Base-by-base conservation (phyloP, 257 asterid genomes). In the Fraxinus excelsior region DNA sequence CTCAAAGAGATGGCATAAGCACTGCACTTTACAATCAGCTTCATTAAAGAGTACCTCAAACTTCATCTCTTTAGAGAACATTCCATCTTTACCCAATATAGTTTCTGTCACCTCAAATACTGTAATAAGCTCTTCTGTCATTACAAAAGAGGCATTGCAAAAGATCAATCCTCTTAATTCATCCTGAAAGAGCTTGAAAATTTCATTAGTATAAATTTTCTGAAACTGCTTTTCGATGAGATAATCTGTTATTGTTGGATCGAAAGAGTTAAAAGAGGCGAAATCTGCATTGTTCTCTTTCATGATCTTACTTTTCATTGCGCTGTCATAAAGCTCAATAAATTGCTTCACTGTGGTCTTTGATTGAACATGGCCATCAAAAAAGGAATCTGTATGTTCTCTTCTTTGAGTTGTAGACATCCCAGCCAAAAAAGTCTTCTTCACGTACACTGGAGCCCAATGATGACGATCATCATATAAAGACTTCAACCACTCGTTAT, bases 371-470 rank as follows among this genome's bases (percentile, higher is more conserved):
- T 60, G 67, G 67, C 67, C 1, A 60, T 60, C 67, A 60, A 60
- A 60, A 23, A 60, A 60, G 67, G 67, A 13, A 23, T 23, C 11
- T 3, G 3, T 60, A 13, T n/a, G 5, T 60, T 60, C 67, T 60
- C 67, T 3, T 23, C 67, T 60, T 9, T 60, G 29, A 60, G 67
- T 23, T n/a, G 31, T 2, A 21, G 67, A 49, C 3, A 46, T 46
- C 3, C 64, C 40, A 13, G 29, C 76, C 69, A 51, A 53, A 73
- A 73, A 60, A 1, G 76, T 53, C 60, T 73, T 37, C 40, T 73
- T 73, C 35, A 73, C 69, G 3, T 29, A 73, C 19, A 73, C 69
- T 1, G 68, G 68, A 16, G 37, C 76, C 76, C 69, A 73, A 73
- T 9, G 68, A 19, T 53, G 51, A 19, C 49, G 49, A 10, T 73